A percentile compares a stretch with the other conserved stretches of the same genome.
Conservation (phyloP, 108 stramenopile species). For the Mediolabrus comicus region DNA sequence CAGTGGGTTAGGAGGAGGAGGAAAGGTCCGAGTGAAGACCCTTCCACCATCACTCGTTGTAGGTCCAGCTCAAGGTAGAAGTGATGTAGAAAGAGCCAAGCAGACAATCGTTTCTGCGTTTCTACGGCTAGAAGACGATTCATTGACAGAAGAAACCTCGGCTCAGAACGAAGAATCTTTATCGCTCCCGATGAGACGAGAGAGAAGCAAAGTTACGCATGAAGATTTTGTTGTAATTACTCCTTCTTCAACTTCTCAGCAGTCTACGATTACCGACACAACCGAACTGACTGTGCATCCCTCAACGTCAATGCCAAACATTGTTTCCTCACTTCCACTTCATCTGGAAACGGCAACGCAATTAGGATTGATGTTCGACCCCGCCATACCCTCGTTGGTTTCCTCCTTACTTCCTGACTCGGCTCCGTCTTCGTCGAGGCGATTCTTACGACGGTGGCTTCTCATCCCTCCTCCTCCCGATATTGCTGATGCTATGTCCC, state of each 20-base stretch:
- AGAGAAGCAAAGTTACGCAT: conserved; percentile 21
- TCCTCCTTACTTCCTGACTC: conserved; percentile 59
- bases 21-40: conserved; percentile 32
- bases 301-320: neutral
- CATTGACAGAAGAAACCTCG: neutral
- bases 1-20: neutral
- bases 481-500: conserved; percentile 67
- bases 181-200: conserved; percentile 19
- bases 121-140: conserved; percentile 35
- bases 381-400: conserved; percentile 66
- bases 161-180: neutral
- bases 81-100: conserved; percentile 54
- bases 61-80: conserved; percentile 23
- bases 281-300: no score
- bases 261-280: neutral
- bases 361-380: conserved; percentile 68
- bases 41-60: conserved; percentile 47
- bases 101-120: conserved; percentile 48
- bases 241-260: conserved; percentile 10
- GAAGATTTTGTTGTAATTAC: conserved; percentile 23
- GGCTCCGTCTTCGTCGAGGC: conserved; percentile 59
- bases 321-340: conserved; percentile 50
- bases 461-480: conserved; percentile 75
- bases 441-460: conserved; percentile 70
- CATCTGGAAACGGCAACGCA: conserved; percentile 82